Conservation (phyloP, 129 eudicot genomes). For the Flaveria ramosissima region DNA sequence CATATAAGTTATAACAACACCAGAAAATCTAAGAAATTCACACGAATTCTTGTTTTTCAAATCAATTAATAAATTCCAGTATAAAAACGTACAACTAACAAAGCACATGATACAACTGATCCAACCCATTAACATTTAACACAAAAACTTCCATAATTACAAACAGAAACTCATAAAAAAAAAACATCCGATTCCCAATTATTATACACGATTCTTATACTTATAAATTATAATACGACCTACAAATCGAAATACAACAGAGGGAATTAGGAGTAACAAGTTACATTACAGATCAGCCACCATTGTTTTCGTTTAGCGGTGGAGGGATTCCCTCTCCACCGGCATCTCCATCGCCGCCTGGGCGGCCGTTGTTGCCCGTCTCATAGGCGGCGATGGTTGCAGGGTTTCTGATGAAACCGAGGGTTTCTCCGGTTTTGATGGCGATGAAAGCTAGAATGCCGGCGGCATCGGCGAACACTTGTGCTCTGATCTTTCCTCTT, state of each 20-base stretch:
- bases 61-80: background rate
- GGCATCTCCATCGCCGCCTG: background rate
- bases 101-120: background rate
- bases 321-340: background rate
- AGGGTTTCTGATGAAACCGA: background rate
- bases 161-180: too few relatives aligned
- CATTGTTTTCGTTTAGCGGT: background rate
- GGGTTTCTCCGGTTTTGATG: slow-evolving; percentile 10
- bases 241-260: slow-evolving; percentile 6
- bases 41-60: background rate
- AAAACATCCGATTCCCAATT: background rate
- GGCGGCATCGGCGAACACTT: slow-evolving; percentile 19
- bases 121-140: background rate
- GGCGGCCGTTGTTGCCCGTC: background rate
- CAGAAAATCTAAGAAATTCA: slow-evolving; percentile 13
- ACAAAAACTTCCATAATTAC: too few relatives aligned
- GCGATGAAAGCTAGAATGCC: background rate
- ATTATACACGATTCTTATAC: slow-evolving; percentile 26
- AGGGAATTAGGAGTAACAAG: background rate
- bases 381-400: too few relatives aligned
- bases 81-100: background rate
- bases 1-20: too few relatives aligned
- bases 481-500: slow-evolving; percentile 36
- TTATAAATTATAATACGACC: background rate
- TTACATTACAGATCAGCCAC: slow-evolving; percentile 11